A percentile compares a stretch with the other conserved stretches of the same genome.
phyloP scores from a whole-genome alignment of 371 early-diverging fungal species.

The Mucor saturninus region DNA sequence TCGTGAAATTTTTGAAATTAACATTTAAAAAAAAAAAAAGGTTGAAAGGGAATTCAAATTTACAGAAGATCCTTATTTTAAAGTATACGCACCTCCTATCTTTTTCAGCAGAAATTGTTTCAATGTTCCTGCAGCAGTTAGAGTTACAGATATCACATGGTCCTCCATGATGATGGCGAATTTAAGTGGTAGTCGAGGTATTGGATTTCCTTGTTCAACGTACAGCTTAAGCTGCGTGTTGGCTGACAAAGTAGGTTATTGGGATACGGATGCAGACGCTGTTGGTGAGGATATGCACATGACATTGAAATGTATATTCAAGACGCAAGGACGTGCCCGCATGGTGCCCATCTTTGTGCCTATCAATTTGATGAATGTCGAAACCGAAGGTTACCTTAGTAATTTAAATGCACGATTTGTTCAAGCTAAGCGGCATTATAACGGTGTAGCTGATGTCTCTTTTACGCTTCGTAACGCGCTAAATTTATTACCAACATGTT shows the following conservation, averaged over 20 bases:
- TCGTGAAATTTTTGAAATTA: no score
- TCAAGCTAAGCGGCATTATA: conserved; percentile 67
- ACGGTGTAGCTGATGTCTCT: conserved; percentile 47
- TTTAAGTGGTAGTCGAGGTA: conserved; percentile 58
- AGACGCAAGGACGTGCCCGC: conserved; percentile 60
- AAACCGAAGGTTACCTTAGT: conserved; percentile 52
- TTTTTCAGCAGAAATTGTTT: conserved; percentile 73
- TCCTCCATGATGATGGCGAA: conserved; percentile 73
- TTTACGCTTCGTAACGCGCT: conserved; percentile 25
- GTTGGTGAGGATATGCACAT: conserved; percentile 81
- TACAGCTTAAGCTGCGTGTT: conserved; percentile 69
- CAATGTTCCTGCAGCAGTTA: conserved; percentile 68
- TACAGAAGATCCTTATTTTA: conserved; percentile 42
- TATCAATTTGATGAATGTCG: conserved; percentile 69
- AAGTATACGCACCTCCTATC: conserved; percentile 67
- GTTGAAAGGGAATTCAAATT: conserved; percentile 24
- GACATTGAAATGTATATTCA: conserved; percentile 73
- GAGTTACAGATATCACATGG: conserved; percentile 76
- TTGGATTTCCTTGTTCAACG: conserved; percentile 72
- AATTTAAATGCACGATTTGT: conserved; percentile 60
- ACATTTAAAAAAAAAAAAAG: not conserved
- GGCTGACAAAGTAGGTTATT: conserved; percentile 65
- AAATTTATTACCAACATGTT: not conserved
- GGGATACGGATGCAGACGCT: conserved; percentile 75
- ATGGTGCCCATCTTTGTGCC: conserved; percentile 70